Evolutionary conservation across 1,139 yeast genomes (phyloP).

Genomic region (Geotrichum europaeum): DNA sequence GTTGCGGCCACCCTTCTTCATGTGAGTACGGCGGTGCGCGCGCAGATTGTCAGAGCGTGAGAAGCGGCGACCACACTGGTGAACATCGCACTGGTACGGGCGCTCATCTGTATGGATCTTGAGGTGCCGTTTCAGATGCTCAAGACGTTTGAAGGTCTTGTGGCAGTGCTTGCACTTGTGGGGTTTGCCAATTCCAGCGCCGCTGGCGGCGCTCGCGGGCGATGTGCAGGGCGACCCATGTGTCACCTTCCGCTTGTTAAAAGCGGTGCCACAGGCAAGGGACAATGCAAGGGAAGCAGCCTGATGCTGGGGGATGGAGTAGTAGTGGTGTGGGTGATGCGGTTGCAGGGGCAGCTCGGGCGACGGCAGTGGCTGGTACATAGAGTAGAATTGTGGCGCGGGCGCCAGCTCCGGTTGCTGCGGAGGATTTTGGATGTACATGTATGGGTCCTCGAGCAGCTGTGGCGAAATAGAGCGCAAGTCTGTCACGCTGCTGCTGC

Average conservation of each 20-base stretch:
- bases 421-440: background rate
- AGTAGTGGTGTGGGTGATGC: background rate
- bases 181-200: slow-evolving; percentile 42
- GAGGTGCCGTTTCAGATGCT: slow-evolving; percentile 86
- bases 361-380: background rate
- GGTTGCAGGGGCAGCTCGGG: background rate
- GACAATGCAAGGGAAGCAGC: slow-evolving; percentile 12
- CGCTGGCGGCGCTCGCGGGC: background rate
- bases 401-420: background rate
- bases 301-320: slow-evolving; percentile 1
- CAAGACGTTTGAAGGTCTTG: slow-evolving; percentile 86
- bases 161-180: slow-evolving; percentile 58
- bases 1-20: slow-evolving; percentile 45
- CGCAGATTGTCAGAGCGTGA: slow-evolving; percentile 73
- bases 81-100: slow-evolving; percentile 66
- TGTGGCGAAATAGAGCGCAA: background rate
- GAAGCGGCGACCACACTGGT: slow-evolving; percentile 64
- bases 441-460: background rate
- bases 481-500: background rate
- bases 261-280: slow-evolving; percentile 6
- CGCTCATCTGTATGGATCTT: slow-evolving; percentile 85
- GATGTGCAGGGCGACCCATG: background rate
- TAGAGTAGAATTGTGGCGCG: background rate
- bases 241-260: background rate
- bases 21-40: slow-evolving; percentile 72